These are phyloP conservation scores for Juncus effusus DNA, from an alignment of 176 grass and related monocot genomes.

Conservation along the genomic window DNA sequence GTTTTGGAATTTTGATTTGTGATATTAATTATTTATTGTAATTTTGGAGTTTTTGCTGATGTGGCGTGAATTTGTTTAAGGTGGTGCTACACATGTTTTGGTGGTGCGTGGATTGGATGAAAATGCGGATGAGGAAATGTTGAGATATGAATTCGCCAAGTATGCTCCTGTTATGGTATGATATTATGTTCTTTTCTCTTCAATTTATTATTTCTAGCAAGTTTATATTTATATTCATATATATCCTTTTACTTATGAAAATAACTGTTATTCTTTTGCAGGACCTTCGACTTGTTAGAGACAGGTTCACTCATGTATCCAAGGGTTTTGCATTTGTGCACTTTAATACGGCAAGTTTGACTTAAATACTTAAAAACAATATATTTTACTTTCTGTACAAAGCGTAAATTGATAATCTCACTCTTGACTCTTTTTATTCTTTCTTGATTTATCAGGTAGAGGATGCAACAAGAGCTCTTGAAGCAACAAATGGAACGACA, in stretches of 20 bases:
- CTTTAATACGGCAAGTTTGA: conserved; percentile 78
- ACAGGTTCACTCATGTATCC: conserved; percentile 98
- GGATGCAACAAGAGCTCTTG: conserved; percentile 94
- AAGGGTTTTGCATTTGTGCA: conserved; percentile 97
- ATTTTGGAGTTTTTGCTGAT: conserved; percentile 17
- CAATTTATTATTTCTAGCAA: not conserved
- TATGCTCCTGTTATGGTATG: conserved; percentile 87
- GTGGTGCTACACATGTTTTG: conserved; percentile 97
- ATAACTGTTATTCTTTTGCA: conserved; percentile 36
- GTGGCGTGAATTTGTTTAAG: conserved; percentile 43
- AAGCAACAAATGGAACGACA: conserved; percentile 88
- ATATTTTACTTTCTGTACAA: conserved; percentile 10
- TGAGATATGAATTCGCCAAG: conserved; percentile 96
- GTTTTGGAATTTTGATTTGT: conserved; percentile 15
- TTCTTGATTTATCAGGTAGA: conserved; percentile 55
- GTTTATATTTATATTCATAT: conserved; percentile 3
- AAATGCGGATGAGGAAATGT: conserved; percentile 98
- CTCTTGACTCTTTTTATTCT: not conserved
- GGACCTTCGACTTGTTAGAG: conserved; percentile 96
- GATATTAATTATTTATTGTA: conserved; percentile 16
- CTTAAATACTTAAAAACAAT: conserved; percentile 18
- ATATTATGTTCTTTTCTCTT: not conserved
- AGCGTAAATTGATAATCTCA: conserved; percentile 19
- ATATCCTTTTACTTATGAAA: not conserved
- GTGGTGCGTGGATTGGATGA: conserved; percentile 95